These are phyloP conservation scores for Rhytidhysteron rufulum DNA, from an alignment of 2,329 filamentous ascomycete species.

Conservation along the genomic window DNA sequence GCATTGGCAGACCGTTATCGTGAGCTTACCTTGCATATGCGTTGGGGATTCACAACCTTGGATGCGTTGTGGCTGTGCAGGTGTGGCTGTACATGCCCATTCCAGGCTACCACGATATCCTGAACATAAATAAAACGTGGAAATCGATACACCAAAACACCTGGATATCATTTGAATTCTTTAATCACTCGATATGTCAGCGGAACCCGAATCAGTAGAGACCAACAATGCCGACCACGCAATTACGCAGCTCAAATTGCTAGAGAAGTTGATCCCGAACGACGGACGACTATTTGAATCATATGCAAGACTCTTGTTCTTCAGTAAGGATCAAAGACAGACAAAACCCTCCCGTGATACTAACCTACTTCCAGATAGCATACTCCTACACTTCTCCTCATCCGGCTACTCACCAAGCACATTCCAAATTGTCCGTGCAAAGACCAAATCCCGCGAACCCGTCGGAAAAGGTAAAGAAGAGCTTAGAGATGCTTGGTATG, in stretches of 20 bases:
- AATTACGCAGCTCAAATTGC: conserved; percentile 40
- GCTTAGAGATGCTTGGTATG: background rate
- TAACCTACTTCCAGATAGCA: background rate
- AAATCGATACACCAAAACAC: too few relatives aligned
- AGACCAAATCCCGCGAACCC: background rate
- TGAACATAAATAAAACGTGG: too few relatives aligned
- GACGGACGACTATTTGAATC: background rate
- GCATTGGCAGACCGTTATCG: too few relatives aligned
- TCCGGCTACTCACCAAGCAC: background rate
- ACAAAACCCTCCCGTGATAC: background rate
- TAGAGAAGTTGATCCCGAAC: background rate
- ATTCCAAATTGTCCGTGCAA: conserved; percentile 1
- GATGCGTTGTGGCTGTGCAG: too few relatives aligned
- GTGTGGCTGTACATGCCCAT: too few relatives aligned
- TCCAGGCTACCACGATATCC: too few relatives aligned
- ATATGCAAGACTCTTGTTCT: background rate
- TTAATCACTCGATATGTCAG: too few relatives aligned
- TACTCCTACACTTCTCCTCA: background rate
- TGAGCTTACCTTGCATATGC: too few relatives aligned
- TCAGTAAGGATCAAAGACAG: background rate
- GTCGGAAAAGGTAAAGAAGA: background rate
- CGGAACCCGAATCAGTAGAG: too few relatives aligned
- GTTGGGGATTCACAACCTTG: too few relatives aligned
- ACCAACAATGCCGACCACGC: too few relatives aligned
- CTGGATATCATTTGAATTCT: too few relatives aligned